phyloP scores from a whole-genome alignment of 1,284 basidiomycete species.

The Pholiota adiposa region DNA sequence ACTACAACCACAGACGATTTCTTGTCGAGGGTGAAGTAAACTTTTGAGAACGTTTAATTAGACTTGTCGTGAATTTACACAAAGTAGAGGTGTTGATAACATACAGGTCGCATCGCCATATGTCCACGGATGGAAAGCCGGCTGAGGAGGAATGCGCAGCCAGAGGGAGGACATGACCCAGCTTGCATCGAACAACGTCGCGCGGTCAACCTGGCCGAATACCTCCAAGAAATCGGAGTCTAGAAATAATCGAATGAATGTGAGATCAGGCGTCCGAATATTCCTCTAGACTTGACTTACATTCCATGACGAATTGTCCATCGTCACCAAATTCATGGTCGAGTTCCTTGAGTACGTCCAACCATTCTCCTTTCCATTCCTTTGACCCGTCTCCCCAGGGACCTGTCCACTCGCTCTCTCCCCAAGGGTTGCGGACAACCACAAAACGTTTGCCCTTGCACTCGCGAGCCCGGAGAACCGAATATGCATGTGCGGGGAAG shows the following conservation, averaged over 20 bases:
- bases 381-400: constrained; percentile 54
- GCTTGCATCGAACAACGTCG: constrained; percentile 46
- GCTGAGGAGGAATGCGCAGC: constrained; percentile 42
- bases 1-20: constrained; percentile 45
- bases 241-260: neutral
- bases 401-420: constrained; percentile 49
- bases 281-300: constrained; percentile 25
- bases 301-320: constrained; percentile 57
- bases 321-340: constrained; percentile 48
- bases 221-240: constrained; percentile 49
- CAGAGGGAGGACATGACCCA: constrained; percentile 53
- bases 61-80: too few species aligned
- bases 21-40: constrained; percentile 41
- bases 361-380: constrained; percentile 52
- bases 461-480: constrained; percentile 49
- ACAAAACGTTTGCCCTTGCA: constrained; percentile 48
- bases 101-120: constrained; percentile 52
- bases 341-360: constrained; percentile 37
- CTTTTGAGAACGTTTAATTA: too few species aligned
- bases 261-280: neutral
- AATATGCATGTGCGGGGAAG: constrained; percentile 46
- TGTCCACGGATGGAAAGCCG: constrained; percentile 42
- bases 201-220: constrained; percentile 48
- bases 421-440: constrained; percentile 55
- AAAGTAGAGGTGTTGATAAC: too few species aligned